phyloP scores from a whole-genome alignment of 2,329 filamentous ascomycete species.

The Talaromyces sp. region DNA sequence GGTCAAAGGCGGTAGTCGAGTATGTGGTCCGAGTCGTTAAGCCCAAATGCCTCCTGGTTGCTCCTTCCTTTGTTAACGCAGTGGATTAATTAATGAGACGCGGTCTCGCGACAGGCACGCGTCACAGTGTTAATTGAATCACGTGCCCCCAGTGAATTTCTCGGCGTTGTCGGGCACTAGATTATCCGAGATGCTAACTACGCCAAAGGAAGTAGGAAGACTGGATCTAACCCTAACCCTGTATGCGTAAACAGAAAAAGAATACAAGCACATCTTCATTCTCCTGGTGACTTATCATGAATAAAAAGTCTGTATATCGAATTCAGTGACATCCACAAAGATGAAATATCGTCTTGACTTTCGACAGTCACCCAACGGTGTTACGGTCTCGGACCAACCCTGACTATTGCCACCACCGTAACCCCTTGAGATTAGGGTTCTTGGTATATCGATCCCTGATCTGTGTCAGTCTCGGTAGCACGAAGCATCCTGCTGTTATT shows the following conservation, averaged over 20 bases:
- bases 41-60: background rate
- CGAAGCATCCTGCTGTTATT: too few relatives aligned
- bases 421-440: too few relatives aligned
- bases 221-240: background rate
- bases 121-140: background rate
- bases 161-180: background rate
- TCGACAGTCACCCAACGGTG: background rate
- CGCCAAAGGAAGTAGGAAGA: background rate
- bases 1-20: background rate
- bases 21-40: background rate
- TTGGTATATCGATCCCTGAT: too few relatives aligned
- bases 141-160: background rate
- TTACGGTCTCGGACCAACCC: background rate
- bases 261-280: background rate
- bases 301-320: background rate
- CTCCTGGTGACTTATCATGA: background rate
- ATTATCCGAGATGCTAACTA: background rate
- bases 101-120: background rate
- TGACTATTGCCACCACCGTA: background rate
- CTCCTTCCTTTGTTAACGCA: conserved; percentile 7
- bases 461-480: too few relatives aligned
- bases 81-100: background rate
- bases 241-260: too few relatives aligned
- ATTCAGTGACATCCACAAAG: too few relatives aligned
- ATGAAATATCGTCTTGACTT: background rate